These are phyloP conservation scores for Lactarius trivialis DNA, from an alignment of 768 basidiomycete species.

Conservation along the genomic window DNA sequence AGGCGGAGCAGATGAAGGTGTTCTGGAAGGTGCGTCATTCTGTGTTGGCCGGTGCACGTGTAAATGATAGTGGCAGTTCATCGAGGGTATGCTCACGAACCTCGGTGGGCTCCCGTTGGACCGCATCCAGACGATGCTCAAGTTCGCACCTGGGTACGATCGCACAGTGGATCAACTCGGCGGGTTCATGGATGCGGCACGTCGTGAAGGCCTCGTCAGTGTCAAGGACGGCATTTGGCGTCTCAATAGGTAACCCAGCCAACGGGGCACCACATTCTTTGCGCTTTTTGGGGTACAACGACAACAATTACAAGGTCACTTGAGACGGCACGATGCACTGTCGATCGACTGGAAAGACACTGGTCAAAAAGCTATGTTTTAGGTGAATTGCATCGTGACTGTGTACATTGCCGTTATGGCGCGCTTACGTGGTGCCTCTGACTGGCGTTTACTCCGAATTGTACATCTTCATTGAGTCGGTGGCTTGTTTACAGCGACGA, in stretches of 20 bases:
- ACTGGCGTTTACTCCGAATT: not conserved
- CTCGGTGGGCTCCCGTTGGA: conserved; percentile 68
- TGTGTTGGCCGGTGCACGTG: not conserved
- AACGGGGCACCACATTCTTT: not conserved
- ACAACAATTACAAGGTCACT: too few species aligned
- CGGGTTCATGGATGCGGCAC: conserved; percentile 74
- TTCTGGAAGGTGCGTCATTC: conserved; percentile 72
- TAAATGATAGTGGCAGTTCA: conserved; percentile 42
- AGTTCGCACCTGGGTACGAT: conserved; percentile 78
- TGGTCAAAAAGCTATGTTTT: not conserved
- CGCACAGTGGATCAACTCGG: conserved; percentile 72
- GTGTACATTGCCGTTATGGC: not conserved
- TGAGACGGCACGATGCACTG: not conserved
- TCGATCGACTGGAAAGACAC: too few species aligned
- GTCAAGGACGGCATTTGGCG: conserved; percentile 69
- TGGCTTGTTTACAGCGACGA: too few species aligned
- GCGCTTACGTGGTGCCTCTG: not conserved
- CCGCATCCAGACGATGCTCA: conserved; percentile 85
- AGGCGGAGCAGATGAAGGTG: conserved; percentile 79
- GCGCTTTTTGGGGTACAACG: not conserved
- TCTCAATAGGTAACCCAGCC: conserved; percentile 29
- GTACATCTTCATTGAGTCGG: not conserved
- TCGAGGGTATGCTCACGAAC: conserved; percentile 89
- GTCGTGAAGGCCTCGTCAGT: conserved; percentile 67
- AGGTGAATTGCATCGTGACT: not conserved